A percentile compares a stretch with the other conserved stretches of the same genome.
Conservation (phyloP, 805 yeast species). For the Candida nanaspora region DNA sequence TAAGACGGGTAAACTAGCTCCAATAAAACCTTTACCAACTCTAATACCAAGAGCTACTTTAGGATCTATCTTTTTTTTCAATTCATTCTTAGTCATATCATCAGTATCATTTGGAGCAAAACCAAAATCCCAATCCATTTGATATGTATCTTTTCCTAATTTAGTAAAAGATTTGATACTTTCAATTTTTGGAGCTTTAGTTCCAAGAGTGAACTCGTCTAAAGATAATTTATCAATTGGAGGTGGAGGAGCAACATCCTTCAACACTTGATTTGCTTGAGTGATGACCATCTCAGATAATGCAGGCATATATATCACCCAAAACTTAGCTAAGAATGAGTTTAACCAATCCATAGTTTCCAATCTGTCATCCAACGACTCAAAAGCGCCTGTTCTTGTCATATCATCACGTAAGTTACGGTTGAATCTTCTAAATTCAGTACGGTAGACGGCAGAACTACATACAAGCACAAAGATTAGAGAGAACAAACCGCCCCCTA, state of each 20-base stretch:
- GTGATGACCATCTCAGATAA: slow-evolving; percentile 67
- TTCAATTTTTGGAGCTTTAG: slow-evolving; percentile 72
- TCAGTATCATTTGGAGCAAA: slow-evolving; percentile 79
- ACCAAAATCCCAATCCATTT: slow-evolving; percentile 80
- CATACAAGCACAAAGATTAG: slow-evolving; percentile 51
- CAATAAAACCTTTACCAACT: slow-evolving; percentile 73
- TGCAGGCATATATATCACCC: slow-evolving; percentile 88
- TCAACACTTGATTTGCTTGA: slow-evolving; percentile 59
- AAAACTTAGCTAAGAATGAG: slow-evolving; percentile 67
- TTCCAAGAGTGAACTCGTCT: slow-evolving; percentile 74
- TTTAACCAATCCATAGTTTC: slow-evolving; percentile 84
- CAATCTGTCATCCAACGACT: slow-evolving; percentile 50
- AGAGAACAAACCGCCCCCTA: slow-evolving; percentile 60
- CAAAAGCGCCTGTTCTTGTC: slow-evolving; percentile 55
- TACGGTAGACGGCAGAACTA: slow-evolving; percentile 59
- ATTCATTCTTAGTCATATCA: slow-evolving; percentile 74
- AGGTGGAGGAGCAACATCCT: slow-evolving; percentile 73
- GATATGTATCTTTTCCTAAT: slow-evolving; percentile 57
- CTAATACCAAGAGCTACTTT: slow-evolving; percentile 77
- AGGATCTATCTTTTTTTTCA: slow-evolving; percentile 65
- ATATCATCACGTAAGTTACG: slow-evolving; percentile 72
- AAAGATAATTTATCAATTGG: slow-evolving; percentile 70
- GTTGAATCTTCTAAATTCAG: slow-evolving; percentile 70
- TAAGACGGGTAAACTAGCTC: slow-evolving; percentile 68
- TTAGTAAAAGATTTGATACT: slow-evolving; percentile 68